phyloP scores from a whole-genome alignment of 2,329 filamentous ascomycete species.

The Clonostachys rhizophaga region DNA sequence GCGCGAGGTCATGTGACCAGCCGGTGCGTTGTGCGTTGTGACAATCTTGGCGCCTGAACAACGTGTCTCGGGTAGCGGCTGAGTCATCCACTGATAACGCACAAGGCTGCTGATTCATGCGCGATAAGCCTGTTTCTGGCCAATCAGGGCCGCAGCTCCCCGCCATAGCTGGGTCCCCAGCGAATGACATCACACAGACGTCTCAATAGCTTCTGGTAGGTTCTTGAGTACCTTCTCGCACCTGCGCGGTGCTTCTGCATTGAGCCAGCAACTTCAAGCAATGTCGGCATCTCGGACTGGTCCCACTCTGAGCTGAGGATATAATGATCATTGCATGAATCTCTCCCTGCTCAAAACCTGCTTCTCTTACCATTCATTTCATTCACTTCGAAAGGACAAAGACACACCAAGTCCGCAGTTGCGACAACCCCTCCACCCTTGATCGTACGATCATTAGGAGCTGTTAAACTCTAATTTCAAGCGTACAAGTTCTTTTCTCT shows the following conservation, averaged over 20 bases:
- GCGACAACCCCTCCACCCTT: no score
- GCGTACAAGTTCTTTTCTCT: not conserved
- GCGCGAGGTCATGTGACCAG: conserved; percentile 15
- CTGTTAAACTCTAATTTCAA: no score
- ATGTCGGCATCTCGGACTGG: no score
- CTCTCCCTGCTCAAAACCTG: no score
- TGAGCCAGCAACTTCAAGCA: not conserved
- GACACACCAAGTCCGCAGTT: no score
- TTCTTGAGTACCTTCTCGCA: conserved; percentile 8
- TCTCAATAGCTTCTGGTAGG: conserved; percentile 20
- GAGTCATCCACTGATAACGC: conserved; percentile 19
- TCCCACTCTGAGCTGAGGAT: no score
- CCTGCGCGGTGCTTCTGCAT: not conserved
- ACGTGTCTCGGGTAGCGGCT: not conserved
- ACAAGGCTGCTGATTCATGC: not conserved
- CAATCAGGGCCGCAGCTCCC: conserved; percentile 10
- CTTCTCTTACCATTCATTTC: not conserved
- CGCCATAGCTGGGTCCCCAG: conserved; percentile 6
- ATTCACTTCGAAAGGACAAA: no score
- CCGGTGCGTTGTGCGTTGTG: no score
- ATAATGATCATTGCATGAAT: no score
- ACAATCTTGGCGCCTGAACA: no score
- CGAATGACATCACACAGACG: conserved; percentile 30
- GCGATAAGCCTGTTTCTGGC: not conserved
- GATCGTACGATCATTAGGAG: no score